These are phyloP conservation scores for Colletotrichum camelliae DNA, from an alignment of 2,329 filamentous ascomycete genomes.

Conservation along the genomic window DNA sequence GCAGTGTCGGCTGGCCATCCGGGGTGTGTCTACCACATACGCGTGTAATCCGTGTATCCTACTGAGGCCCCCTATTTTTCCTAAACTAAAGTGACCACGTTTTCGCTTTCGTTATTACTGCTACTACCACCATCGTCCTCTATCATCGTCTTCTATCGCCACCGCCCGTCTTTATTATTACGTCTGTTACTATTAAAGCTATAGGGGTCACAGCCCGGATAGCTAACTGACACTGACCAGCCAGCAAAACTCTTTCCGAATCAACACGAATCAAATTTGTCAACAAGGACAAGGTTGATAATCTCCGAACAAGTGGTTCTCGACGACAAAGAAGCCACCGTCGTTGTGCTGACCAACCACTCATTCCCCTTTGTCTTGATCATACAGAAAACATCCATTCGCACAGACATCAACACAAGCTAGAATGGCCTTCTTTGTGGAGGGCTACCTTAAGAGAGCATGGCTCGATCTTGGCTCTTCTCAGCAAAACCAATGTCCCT, in stretches of 20 bases:
- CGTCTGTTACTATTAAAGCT: too few species aligned
- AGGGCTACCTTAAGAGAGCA: background rate
- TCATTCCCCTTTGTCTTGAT: background rate
- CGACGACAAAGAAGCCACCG: background rate
- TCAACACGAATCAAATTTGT: background rate
- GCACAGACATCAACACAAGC: background rate
- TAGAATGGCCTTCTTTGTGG: background rate
- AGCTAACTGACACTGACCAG: too few species aligned
- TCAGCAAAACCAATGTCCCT: background rate
- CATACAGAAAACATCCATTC: background rate
- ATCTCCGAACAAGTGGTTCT: background rate
- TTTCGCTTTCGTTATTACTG: too few species aligned
- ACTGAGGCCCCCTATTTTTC: too few species aligned
- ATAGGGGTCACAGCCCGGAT: fast-evolving
- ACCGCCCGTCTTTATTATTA: too few species aligned
- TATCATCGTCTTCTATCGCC: too few species aligned
- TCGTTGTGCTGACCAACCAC: background rate
- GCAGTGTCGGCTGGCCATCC: too few species aligned
- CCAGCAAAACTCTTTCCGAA: too few species aligned
- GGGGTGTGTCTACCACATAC: too few species aligned
- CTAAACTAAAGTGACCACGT: too few species aligned
- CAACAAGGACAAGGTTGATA: background rate
- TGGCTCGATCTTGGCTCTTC: background rate
- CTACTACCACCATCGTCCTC: too few species aligned
- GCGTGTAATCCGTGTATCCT: too few species aligned